Percentiles rank a stretch among this genome's conserved stretches.
phyloP scores from a whole-genome alignment of 2,329 filamentous ascomycete genomes.

The Tothia fuscella region DNA sequence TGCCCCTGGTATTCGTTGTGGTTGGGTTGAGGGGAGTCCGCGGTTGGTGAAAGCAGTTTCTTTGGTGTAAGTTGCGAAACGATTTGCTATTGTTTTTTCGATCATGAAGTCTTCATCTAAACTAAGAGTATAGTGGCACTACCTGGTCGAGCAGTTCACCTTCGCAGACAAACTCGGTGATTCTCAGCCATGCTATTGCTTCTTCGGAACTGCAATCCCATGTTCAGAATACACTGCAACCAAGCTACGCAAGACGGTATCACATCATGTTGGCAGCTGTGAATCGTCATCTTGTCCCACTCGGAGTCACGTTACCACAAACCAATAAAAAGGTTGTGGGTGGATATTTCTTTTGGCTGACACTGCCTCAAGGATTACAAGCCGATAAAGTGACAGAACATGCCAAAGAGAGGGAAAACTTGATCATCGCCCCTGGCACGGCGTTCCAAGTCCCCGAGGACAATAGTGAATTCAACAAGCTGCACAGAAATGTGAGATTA shows the following conservation, averaged over 20 bases:
- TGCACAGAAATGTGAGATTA: conserved; percentile 49
- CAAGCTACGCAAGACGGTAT: conserved; percentile 44
- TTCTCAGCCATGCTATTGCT: conserved; percentile 42
- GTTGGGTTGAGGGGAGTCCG: conserved; percentile 60
- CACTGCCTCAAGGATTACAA: conserved; percentile 43
- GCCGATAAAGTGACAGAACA: conserved; percentile 44
- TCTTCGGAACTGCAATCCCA: conserved; percentile 41
- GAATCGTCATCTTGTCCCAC: conserved; percentile 44
- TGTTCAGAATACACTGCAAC: conserved; percentile 41
- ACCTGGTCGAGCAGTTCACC: conserved; percentile 47
- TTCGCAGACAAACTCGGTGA: conserved; percentile 46
- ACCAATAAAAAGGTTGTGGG: neutral
- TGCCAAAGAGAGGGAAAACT: conserved; percentile 50
- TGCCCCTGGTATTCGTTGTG: conserved; percentile 68
- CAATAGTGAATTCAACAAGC: too few species aligned
- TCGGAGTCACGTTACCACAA: conserved; percentile 41
- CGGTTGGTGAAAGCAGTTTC: neutral
- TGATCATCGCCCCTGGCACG: conserved; percentile 56
- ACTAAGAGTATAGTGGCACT: conserved; percentile 31
- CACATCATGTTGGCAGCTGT: conserved; percentile 47
- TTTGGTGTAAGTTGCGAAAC: neutral
- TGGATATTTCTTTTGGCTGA: conserved; percentile 79
- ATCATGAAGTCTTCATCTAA: neutral
- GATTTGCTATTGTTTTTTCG: neutral
- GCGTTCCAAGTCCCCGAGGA: conserved; percentile 58